Evolutionary conservation across 768 basidiomycete species (phyloP).

Genomic region (Boletus pseudopeckii): DNA sequence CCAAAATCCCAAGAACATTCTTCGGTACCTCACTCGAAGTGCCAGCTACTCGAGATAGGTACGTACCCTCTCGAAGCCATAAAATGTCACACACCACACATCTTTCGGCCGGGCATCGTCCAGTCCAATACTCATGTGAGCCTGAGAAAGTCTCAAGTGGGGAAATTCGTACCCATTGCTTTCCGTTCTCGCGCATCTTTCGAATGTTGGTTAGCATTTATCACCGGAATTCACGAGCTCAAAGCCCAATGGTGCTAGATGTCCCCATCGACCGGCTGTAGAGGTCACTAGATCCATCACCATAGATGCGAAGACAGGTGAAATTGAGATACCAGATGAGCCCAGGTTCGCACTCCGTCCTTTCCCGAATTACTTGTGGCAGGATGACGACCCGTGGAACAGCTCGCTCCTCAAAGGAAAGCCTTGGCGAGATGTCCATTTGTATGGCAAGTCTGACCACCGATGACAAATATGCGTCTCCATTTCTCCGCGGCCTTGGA

Average conservation of each 20-base stretch:
- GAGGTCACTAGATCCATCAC: conserved; percentile 63
- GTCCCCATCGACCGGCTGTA: conserved; percentile 58
- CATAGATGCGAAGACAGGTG: conserved; percentile 45
- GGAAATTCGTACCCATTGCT: conserved; percentile 49
- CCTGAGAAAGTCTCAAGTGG: conserved; percentile 30
- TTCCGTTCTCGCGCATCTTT: conserved; percentile 74
- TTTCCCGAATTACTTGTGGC: conserved; percentile 2
- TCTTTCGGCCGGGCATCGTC: neutral
- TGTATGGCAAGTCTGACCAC: conserved; percentile 17
- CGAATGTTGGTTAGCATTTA: conserved; percentile 48
- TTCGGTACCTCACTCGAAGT: conserved; percentile 30
- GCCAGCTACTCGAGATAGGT: conserved; percentile 63
- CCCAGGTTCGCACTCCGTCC: conserved; percentile 36
- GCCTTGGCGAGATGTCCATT: conserved; percentile 31
- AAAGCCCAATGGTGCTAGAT: conserved; percentile 41
- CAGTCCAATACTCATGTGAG: conserved; percentile 64
- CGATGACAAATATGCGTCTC: conserved; percentile 12
- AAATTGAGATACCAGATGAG: conserved; percentile 47
- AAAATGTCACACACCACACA: conserved; percentile 3
- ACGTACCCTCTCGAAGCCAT: neutral
- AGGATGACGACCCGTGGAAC: conserved; percentile 13
- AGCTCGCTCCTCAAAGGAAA: conserved; percentile 34
- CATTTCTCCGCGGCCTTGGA: conserved; percentile 23
- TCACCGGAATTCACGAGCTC: conserved; percentile 4
- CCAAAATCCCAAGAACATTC: neutral